Evolutionary conservation across 257 asterid genomes (phyloP).

Genomic region (Gardenia jasminoides): DNA sequence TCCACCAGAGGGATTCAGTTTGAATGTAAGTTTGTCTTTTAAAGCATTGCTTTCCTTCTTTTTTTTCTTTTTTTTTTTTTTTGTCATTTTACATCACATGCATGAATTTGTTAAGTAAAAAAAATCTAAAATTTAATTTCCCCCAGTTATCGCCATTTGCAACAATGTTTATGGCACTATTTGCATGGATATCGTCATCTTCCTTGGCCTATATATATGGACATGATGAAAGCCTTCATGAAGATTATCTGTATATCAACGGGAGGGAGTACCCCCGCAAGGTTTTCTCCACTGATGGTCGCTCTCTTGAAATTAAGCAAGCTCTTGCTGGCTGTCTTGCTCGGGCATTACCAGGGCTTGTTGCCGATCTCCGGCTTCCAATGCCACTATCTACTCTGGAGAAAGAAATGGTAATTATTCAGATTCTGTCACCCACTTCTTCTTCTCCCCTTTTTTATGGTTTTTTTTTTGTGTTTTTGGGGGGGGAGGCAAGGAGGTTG

Average conservation of each 20-base stretch:
- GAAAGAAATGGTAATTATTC: conserved; percentile 65
- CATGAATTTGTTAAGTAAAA: neutral
- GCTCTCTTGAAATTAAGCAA: conserved; percentile 74
- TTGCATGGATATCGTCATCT: conserved; percentile 83
- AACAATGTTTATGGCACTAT: conserved; percentile 76
- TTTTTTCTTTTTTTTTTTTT: neutral
- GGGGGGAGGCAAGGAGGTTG: neutral
- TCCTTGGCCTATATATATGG: conserved; percentile 92
- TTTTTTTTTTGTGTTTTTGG: too few relatives aligned
- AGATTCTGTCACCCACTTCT: neutral
- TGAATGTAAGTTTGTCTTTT: conserved; percentile 51
- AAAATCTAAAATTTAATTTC: conserved; percentile 13
- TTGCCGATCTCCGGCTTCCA: conserved; percentile 74
- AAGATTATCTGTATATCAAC: conserved; percentile 63
- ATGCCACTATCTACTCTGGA: conserved; percentile 75
- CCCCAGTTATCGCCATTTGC: conserved; percentile 84
- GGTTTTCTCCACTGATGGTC: conserved; percentile 61
- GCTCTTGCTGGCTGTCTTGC: conserved; percentile 81
- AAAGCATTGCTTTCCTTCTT: conserved; percentile 1
- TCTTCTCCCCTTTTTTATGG: too few relatives aligned
- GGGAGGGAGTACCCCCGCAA: conserved; percentile 83
- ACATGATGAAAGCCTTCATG: conserved; percentile 59
- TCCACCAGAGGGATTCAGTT: conserved; percentile 73
- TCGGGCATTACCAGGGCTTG: conserved; percentile 83
- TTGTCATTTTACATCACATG: neutral